A percentile compares a stretch with the other conserved stretches of the same genome.
These are phyloP conservation scores for Aureobasidium sp. DNA, from an alignment of 2,329 filamentous ascomycete genomes.

Conservation along the genomic window DNA sequence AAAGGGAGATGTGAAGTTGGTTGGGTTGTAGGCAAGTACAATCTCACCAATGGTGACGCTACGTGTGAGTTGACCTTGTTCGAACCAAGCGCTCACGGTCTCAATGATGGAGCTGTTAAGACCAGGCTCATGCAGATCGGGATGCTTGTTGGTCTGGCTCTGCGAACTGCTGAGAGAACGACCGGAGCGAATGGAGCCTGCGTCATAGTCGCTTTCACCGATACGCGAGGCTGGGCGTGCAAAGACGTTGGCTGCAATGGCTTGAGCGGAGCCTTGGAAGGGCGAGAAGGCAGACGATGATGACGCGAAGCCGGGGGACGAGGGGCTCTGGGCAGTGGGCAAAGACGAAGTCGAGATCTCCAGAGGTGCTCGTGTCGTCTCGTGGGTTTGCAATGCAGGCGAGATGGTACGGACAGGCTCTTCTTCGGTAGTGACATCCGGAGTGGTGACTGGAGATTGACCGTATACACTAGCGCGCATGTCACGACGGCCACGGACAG, in stretches of 20 bases:
- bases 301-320: constrained; percentile 17
- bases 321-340: constrained; percentile 10
- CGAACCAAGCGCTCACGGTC: constrained; percentile 77
- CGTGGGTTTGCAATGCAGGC: constrained; percentile 17
- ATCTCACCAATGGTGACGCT: constrained; percentile 79
- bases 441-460: constrained; percentile 36
- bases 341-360: constrained; percentile 7
- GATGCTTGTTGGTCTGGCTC: constrained; percentile 61
- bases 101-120: constrained; percentile 87
- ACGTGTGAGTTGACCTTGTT: constrained; percentile 60
- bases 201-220: constrained; percentile 49
- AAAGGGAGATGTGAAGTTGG: constrained; percentile 34
- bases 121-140: constrained; percentile 69
- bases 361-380: constrained; percentile 1
- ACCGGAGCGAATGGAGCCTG: constrained; percentile 82
- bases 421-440: constrained; percentile 29
- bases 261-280: constrained; percentile 16
- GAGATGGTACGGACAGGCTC: constrained; percentile 15
- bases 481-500: constrained; percentile 78
- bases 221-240: constrained; percentile 17
- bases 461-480: constrained; percentile 86
- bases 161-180: constrained; percentile 65
- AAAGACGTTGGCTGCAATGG: constrained; percentile 22
- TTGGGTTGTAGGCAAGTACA: constrained; percentile 69
- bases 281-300: constrained; percentile 22